A percentile compares a stretch with the other conserved stretches of the same genome.
Evolutionary conservation across 73 alveolate species (phyloP).

Genomic region (Tetrahymena thermophila): DNA sequence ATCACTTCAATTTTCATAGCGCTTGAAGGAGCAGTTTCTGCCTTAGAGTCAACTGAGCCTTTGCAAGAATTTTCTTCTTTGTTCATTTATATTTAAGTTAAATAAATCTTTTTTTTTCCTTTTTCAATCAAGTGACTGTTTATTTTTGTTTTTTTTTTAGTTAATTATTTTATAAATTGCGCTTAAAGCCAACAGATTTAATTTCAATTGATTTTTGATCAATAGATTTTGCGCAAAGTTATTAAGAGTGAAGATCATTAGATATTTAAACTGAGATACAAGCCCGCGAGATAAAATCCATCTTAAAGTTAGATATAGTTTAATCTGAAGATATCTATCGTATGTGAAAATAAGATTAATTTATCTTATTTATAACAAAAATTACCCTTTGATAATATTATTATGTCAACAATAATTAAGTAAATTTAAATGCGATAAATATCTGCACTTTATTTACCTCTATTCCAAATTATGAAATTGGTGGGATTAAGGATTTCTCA

Average conservation of each 20-base stretch:
- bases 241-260: neutral
- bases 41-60: neutral
- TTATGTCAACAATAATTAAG: no score
- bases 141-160: neutral
- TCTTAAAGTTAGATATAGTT: neutral
- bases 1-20: neutral
- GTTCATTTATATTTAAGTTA: neutral
- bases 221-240: neutral
- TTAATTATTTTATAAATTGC: neutral
- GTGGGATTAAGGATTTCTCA: no score
- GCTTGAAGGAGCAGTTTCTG: neutral
- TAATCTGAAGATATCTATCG: no score
- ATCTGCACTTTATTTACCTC: no score
- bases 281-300: conserved; percentile 1
- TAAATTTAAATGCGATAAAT: no score
- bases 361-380: no score
- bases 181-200: neutral
- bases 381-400: no score
- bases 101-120: neutral
- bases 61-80: neutral
- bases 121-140: neutral
- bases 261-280: neutral
- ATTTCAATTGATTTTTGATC: neutral
- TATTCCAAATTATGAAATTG: no score
- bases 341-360: neutral